These are phyloP conservation scores for Xanthoceras sorbifolium DNA, from an alignment of 345 rosid genomes.

Conservation along the genomic window DNA sequence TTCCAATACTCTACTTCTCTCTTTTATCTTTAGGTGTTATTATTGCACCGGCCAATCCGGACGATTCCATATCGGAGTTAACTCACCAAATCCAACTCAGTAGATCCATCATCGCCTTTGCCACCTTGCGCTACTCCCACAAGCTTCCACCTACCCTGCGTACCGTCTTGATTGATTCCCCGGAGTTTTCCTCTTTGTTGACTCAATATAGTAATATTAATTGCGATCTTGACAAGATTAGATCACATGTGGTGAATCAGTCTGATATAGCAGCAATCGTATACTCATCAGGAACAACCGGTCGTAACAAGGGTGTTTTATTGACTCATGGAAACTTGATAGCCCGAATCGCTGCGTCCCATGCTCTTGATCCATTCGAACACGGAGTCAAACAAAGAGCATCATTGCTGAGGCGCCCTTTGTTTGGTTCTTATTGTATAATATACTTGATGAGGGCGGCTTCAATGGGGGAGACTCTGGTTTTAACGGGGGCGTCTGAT, in stretches of 20 bases:
- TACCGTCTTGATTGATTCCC: constrained; percentile 67
- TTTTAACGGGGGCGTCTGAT: constrained; percentile 49
- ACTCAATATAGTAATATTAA: constrained; percentile 12
- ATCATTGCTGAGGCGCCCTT: constrained; percentile 36
- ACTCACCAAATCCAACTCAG: constrained; percentile 58
- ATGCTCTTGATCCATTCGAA: not conserved
- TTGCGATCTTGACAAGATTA: not conserved
- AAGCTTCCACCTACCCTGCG: constrained; percentile 47
- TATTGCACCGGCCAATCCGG: constrained; percentile 69
- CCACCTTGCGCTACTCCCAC: constrained; percentile 51
- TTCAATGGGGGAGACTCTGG: constrained; percentile 41
- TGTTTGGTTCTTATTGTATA: constrained; percentile 48
- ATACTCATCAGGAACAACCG: constrained; percentile 85
- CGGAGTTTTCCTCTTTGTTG: constrained; percentile 58
- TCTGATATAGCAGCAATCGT: constrained; percentile 73
- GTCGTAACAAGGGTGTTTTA: constrained; percentile 67
- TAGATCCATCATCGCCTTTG: constrained; percentile 69
- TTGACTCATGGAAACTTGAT: constrained; percentile 71
- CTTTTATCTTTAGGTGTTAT: constrained; percentile 68
- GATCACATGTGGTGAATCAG: constrained; percentile 42
- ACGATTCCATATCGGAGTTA: constrained; percentile 57
- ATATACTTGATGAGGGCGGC: constrained; percentile 45
- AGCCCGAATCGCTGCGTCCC: constrained; percentile 46
- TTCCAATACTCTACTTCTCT: constrained; percentile 72
- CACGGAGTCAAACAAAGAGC: constrained; percentile 36